These are phyloP conservation scores for Dendrocalamus sinicus DNA, from an alignment of 176 grass and related monocot genomes.

Conservation along the genomic window DNA sequence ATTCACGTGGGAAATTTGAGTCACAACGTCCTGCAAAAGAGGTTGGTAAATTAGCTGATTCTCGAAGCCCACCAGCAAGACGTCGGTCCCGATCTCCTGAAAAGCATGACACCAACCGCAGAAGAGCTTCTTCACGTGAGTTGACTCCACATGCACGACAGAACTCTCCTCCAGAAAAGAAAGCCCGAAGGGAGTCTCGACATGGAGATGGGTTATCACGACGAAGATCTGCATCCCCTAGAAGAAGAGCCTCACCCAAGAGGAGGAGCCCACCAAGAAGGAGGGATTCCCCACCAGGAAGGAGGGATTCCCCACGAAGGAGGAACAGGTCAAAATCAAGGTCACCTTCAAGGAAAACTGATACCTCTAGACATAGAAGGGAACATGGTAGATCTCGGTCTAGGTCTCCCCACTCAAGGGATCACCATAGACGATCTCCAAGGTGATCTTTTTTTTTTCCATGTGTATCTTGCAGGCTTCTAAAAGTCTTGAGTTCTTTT, in stretches of 20 bases:
- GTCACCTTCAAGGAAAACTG: constrained; percentile 65
- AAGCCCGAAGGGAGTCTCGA: constrained; percentile 41
- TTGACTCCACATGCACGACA: constrained; percentile 45
- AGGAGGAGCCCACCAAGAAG: constrained; percentile 45
- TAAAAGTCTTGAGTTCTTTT: constrained; percentile 17
- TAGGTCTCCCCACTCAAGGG: constrained; percentile 65
- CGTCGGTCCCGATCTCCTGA: constrained; percentile 51
- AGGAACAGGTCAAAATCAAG: constrained; percentile 69
- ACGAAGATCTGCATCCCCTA: constrained; percentile 48
- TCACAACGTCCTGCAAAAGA: constrained; percentile 38
- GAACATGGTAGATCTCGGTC: constrained; percentile 66
- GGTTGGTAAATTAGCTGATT: constrained; percentile 41
- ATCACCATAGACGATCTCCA: constrained; percentile 65
- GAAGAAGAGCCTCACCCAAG: constrained; percentile 43
- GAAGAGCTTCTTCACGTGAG: constrained; percentile 60
- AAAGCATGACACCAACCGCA: constrained; percentile 47
- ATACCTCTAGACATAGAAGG: constrained; percentile 63
- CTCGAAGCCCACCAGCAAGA: constrained; percentile 52
- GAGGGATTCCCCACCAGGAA: constrained; percentile 39
- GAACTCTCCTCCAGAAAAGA: constrained; percentile 48
- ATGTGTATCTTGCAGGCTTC: constrained; percentile 25
- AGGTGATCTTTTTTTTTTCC: constrained; percentile 49
- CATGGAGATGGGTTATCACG: constrained; percentile 53
- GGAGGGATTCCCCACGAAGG: constrained; percentile 47
- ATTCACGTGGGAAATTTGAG: constrained; percentile 43